Conservation (phyloP, 768 basidiomycete species). For the Amanita exitialis region DNA sequence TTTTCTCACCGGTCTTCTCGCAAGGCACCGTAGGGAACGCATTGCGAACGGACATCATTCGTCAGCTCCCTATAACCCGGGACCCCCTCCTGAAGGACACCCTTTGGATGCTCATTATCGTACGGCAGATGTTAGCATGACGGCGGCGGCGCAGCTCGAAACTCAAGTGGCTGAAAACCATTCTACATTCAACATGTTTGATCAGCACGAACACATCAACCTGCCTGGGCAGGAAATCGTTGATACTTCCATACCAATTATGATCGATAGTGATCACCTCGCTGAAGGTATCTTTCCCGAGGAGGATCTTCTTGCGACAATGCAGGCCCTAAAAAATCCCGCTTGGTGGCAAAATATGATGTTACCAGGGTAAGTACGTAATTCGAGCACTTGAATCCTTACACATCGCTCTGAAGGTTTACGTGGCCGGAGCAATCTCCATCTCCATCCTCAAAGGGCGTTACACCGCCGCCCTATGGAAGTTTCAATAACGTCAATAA, state of each 20-base stretch:
- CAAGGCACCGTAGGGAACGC: slow-evolving; percentile 60
- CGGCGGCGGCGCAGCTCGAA: background rate
- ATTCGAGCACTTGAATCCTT: background rate
- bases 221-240: slow-evolving; percentile 39
- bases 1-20: slow-evolving; percentile 65
- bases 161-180: background rate
- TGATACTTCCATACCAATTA: slow-evolving; percentile 28
- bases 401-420: slow-evolving; percentile 15
- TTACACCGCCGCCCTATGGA: slow-evolving; percentile 9
- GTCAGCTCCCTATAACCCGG: slow-evolving; percentile 31
- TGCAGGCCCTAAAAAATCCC: slow-evolving; percentile 64
- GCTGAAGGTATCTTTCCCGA: slow-evolving; percentile 28
- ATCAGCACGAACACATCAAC: slow-evolving; percentile 14
- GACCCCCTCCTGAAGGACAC: slow-evolving; percentile 1
- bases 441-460: slow-evolving; percentile 17
- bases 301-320: slow-evolving; percentile 58
- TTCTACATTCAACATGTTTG: background rate
- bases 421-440: slow-evolving; percentile 28
- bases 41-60: slow-evolving; percentile 44
- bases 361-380: slow-evolving; percentile 62
- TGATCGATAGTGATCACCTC: slow-evolving; percentile 29
- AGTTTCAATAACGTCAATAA: background rate
- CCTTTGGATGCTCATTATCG: background rate
- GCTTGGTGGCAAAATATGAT: slow-evolving; percentile 73
- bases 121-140: background rate